Evolutionary conservation across 106 monocot species (phyloP).

Genomic region (Allium sativum): DNA sequence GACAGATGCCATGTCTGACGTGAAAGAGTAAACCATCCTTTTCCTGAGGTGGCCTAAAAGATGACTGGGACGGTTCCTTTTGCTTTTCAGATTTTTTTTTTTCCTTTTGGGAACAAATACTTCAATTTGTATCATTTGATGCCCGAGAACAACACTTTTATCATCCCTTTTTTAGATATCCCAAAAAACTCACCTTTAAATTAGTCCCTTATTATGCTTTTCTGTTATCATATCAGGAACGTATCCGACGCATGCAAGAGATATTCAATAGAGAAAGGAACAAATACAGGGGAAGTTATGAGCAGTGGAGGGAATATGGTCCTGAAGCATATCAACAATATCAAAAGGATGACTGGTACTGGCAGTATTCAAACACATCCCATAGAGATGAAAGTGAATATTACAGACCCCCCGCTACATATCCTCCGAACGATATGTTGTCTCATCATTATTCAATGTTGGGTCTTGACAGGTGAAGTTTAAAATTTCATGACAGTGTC

Average conservation of each 20-base stretch:
- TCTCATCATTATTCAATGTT: conserved; percentile 85
- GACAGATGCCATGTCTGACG: too few species aligned
- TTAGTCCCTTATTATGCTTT: too few species aligned
- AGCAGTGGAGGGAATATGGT: conserved; percentile 61
- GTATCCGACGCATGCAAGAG: conserved; percentile 86
- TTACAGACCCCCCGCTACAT: conserved; percentile 20
- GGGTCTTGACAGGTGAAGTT: conserved; percentile 77
- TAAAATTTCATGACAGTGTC: too few species aligned
- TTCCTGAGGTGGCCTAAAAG: too few species aligned
- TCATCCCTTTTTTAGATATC: too few species aligned
- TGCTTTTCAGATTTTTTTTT: too few species aligned
- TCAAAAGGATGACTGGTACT: conserved; percentile 90
- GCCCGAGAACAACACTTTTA: too few species aligned
- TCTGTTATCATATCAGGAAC: conserved; percentile 28
- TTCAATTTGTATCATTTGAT: too few species aligned
- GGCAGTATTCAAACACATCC: conserved; percentile 54
- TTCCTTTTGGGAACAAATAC: too few species aligned
- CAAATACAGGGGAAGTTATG: conserved; percentile 59
- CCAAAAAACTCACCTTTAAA: too few species aligned
- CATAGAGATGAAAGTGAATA: conserved; percentile 43
- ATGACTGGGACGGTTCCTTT: too few species aligned
- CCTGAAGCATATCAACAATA: conserved; percentile 60
- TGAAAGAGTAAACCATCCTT: too few species aligned
- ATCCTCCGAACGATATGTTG: conserved; percentile 28
- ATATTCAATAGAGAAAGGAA: conserved; percentile 83